A percentile compares a stretch with the other conserved stretches of the same genome.
phyloP scores from a whole-genome alignment of 352 stramenopile genomes.

The Phytophthora sansomeana region DNA sequence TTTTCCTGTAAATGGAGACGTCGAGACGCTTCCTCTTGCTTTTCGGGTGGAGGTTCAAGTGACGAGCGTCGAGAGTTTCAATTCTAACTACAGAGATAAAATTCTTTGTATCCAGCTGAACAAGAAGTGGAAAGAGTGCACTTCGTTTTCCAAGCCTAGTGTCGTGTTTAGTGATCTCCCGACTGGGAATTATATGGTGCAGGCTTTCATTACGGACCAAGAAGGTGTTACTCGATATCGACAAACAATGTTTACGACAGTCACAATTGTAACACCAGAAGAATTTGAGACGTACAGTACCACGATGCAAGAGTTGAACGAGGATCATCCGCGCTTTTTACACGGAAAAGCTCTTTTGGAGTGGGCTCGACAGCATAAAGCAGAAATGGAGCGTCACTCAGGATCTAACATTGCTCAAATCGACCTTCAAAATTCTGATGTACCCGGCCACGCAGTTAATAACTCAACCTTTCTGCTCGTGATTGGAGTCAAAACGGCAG shows the following conservation, averaged over 20 bases:
- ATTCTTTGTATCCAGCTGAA: conserved; percentile 32
- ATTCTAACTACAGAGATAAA: conserved; percentile 11
- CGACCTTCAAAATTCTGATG: neutral
- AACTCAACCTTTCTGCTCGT: conserved; percentile 27
- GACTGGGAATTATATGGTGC: conserved; percentile 18
- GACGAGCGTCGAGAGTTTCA: conserved; percentile 1
- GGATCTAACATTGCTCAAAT: neutral
- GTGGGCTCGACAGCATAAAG: conserved; percentile 10
- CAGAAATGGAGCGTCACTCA: neutral
- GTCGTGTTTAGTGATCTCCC: conserved; percentile 15
- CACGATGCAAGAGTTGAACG: conserved; percentile 1
- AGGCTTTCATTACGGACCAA: conserved; percentile 24
- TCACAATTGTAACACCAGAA: conserved; percentile 5
- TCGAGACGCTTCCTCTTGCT: conserved; percentile 12
- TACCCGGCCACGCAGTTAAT: neutral
- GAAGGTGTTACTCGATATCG: conserved; percentile 8
- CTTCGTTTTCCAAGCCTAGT: conserved; percentile 4
- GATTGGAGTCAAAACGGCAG: conserved; percentile 59
- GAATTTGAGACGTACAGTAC: conserved; percentile 12
- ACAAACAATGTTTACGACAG: conserved; percentile 4
- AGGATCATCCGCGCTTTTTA: neutral
- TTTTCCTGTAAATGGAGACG: conserved; percentile 5
- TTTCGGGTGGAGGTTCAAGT: conserved; percentile 13
- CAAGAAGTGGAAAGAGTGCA: conserved; percentile 15
- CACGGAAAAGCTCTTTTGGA: conserved; percentile 1